Evolutionary conservation across 2,329 filamentous ascomycete genomes (phyloP), one percentile per base, ranked within the genome.

Genomic region (Epichloe aotearoae): DNA sequence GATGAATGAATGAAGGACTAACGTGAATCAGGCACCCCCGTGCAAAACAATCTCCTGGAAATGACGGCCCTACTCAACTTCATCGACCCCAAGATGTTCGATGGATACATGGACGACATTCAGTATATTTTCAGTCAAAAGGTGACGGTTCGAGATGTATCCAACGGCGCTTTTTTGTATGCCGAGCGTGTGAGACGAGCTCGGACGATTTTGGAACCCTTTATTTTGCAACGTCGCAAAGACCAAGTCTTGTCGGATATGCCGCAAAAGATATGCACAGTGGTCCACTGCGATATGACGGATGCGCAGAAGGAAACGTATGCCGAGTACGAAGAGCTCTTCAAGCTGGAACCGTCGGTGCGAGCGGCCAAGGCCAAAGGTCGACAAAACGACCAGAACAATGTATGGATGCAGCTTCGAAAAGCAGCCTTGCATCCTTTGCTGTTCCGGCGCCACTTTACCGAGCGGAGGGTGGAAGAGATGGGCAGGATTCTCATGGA

Each of bases 1-100:
- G 11, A 33, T 10, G 11, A 48, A 20, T n/a, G 14, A 15, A 3
- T 30, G 15, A 33, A 23, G n/a, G 33, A 33, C 58, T 66, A 40
- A 64, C 39, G 3, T 30, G 41, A 30, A 5, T n/a, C 37, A 30
- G 93, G 93, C 41, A 98, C 93, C 0, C 93, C 93, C 0, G 76
- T 98, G 2, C 88, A 94, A 65, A 94, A 98, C 69, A 97, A 97
- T 64, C 73, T 98, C 19, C 84, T 91, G 62, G 93, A 98, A 68
- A 80, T 98, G 60, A 84, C 89, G 40, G 86, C 89, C 2, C 78
- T 98, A 14, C 77, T 98, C 12, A 88, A 84, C n/a, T 97, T 98
- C 63, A 89, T 98, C 60, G 84, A 97, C 66, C 93, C 93, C 0
- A 71, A 79, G 7, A 77, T 97, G 37, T 98, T 98, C 64, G 73